Percentiles rank a stretch among this genome's conserved stretches.
phyloP scores from a whole-genome alignment of 257 asterid genomes.

The Solanum sejunctum region DNA sequence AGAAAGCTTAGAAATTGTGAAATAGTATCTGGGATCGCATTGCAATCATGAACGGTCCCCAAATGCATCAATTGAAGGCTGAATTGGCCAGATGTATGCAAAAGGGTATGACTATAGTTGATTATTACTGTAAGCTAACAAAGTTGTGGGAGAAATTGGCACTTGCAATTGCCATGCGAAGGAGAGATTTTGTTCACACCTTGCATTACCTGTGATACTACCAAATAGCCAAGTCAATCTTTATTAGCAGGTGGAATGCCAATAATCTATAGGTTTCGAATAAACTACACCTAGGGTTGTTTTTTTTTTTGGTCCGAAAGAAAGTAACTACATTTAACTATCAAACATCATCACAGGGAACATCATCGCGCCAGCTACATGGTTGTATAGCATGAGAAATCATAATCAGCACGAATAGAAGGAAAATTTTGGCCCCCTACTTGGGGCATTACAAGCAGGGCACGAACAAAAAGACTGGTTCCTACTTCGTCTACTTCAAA shows the following conservation, averaged over 20 bases:
- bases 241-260: not conserved
- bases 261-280: not conserved
- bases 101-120: too few species aligned
- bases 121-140: too few species aligned
- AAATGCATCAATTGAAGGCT: too few species aligned
- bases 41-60: too few species aligned
- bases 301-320: not conserved
- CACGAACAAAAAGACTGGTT: not conserved
- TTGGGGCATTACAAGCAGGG: not conserved
- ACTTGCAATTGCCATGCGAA: too few species aligned
- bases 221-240: not conserved
- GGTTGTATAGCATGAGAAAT: not conserved
- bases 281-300: not conserved
- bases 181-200: too few species aligned
- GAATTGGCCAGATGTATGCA: too few species aligned
- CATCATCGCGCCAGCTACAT: not conserved
- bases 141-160: too few species aligned
- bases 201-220: too few species aligned
- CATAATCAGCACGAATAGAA: not conserved
- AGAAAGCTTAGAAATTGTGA: too few species aligned
- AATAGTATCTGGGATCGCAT: too few species aligned
- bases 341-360: not conserved
- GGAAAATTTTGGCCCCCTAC: not conserved
- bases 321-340: too few species aligned
- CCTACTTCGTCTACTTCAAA: not conserved